Percentiles rank a stretch among this genome's conserved stretches.
phyloP scores from a whole-genome alignment of 306 rosid genomes.

The Lathyrus oleraceus region DNA sequence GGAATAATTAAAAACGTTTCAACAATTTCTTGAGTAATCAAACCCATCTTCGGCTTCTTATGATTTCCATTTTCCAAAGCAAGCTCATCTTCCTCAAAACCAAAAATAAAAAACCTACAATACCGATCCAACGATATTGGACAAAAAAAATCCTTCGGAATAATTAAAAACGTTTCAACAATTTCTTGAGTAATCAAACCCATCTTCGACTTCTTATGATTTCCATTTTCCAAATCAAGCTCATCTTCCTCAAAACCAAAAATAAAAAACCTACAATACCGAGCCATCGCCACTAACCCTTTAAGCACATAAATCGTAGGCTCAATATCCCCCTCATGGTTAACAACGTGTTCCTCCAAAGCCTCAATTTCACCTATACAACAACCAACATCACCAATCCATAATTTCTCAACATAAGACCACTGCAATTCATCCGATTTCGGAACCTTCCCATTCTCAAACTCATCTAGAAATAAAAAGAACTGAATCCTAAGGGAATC shows the following conservation, averaged over 20 bases:
- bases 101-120: slow-evolving; percentile 81
- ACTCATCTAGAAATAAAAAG: slow-evolving; percentile 57
- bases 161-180: slow-evolving; percentile 69
- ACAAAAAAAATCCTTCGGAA: slow-evolving; percentile 83
- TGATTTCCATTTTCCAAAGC: slow-evolving; percentile 43
- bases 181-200: slow-evolving; percentile 68
- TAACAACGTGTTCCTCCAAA: slow-evolving; percentile 92
- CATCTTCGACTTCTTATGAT: slow-evolving; percentile 57
- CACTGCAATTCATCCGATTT: slow-evolving; percentile 48
- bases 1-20: slow-evolving; percentile 77
- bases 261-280: slow-evolving; percentile 84
- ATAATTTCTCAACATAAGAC: slow-evolving; percentile 58
- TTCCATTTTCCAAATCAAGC: slow-evolving; percentile 44
- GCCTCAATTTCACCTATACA: slow-evolving; percentile 78
- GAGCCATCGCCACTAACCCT: slow-evolving; percentile 81
- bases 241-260: slow-evolving; percentile 91
- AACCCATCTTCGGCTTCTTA: slow-evolving; percentile 61
- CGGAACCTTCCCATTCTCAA: slow-evolving; percentile 67
- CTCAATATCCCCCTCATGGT: slow-evolving; percentile 86
- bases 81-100: slow-evolving; percentile 82
- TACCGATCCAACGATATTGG: slow-evolving; percentile 84
- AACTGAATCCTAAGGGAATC: slow-evolving; percentile 57
- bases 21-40: slow-evolving; percentile 70
- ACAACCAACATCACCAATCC: slow-evolving; percentile 58
- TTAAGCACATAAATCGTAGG: slow-evolving; percentile 74